Base-by-base conservation (phyloP, 164 flowering plant genomes). In the Tetracentron sinense region DNA sequence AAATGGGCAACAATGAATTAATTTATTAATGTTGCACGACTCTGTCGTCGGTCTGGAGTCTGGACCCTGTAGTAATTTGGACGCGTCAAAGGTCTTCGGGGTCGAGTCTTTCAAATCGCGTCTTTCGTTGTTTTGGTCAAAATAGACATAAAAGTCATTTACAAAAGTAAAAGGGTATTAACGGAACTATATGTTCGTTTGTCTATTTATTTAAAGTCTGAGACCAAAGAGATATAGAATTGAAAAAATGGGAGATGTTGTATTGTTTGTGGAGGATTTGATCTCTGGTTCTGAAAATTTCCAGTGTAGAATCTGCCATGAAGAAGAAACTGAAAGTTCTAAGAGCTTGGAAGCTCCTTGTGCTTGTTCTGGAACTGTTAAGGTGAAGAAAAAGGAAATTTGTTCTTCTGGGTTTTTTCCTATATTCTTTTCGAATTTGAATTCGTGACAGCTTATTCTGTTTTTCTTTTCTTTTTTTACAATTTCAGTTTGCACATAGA, bases 261-360 rank as follows among this genome's bases (percentile, higher is more conserved):
- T 81, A 2, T 62, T 90, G 70, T 60, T 47, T 11, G 75, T 83
- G 30, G 88, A 85, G 42, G 86, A 81, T 22, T 74, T 75, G 60
- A 26, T 60, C 35, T 51, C 60, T 20, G 15, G 38, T 42, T 56
- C 61, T 28, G 55, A 54, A 26, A n/a, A 49, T 56, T 56, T 64
- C 12, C 74, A 68, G 78, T 93, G 97, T 67, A 83, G 98, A 82
- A 93, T 93, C 28, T 93, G 98, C 73, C 97, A 88, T 63, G 96
- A 90, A 72, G 96, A 73, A 64, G 96, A 87, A 53, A 33, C 38
- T 11, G 89, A 79, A 44, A 78, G 84, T 71, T 69, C 67, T 23
- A 70, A 62, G 48, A 75, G 68, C 58, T 69, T 93, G 61, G 96
- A 90, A 78, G 73, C 87, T 71, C 98, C 98, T 15, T 90, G 98